Conservation (phyloP, 2,329 filamentous ascomycete genomes). For the Xylaria sp. region DNA sequence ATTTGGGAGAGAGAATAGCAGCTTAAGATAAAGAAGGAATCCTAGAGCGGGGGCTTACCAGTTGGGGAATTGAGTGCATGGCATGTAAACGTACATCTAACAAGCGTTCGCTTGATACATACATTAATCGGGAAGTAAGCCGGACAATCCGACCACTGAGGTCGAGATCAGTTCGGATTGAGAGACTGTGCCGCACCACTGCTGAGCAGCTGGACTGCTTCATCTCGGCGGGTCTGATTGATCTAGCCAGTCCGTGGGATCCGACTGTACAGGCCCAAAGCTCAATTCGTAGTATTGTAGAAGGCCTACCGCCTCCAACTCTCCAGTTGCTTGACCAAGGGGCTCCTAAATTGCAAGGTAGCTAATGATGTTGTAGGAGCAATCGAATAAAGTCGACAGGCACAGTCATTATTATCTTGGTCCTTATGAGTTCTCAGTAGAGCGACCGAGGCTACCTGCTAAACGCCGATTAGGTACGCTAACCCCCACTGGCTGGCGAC, state of each 20-base stretch:
- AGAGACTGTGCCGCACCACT: background rate
- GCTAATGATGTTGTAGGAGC: no score
- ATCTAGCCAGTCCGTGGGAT: no score
- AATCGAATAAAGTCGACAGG: no score
- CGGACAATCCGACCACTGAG: background rate
- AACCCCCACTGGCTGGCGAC: no score
- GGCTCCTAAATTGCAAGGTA: no score
- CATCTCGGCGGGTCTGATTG: background rate
- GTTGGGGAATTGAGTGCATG: background rate
- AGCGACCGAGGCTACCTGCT: no score
- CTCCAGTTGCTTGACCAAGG: no score
- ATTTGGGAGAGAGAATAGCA: background rate
- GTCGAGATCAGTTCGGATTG: background rate
- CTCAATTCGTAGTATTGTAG: background rate
- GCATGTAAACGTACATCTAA: background rate
- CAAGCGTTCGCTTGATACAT: background rate
- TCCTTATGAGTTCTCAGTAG: no score
- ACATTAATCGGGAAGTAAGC: slow-evolving; percentile 4
- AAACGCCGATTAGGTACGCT: no score
- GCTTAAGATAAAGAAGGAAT: background rate
- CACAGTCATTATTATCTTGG: no score
- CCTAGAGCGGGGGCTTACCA: background rate
- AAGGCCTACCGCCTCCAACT: no score
- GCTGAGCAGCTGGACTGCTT: background rate
- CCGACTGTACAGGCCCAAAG: no score